Conservation (phyloP, 176 grass and related monocot species). For the Saccharum officinarum region DNA sequence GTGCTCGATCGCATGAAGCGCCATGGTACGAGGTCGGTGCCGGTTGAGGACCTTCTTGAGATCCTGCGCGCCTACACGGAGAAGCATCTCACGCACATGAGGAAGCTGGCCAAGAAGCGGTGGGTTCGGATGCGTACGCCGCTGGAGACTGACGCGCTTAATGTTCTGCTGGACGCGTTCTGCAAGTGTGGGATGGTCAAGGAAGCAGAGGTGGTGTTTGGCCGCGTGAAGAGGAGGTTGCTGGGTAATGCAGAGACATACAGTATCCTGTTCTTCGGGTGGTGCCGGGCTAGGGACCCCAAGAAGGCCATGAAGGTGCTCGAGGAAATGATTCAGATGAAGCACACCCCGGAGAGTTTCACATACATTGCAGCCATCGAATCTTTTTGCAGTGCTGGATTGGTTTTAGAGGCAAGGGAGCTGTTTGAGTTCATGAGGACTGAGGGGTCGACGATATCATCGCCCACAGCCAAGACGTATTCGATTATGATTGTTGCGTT, state of each 20-base stretch:
- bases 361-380: constrained; percentile 87
- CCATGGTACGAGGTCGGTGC: constrained; percentile 44
- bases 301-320: constrained; percentile 86
- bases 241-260: constrained; percentile 64
- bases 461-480: constrained; percentile 81
- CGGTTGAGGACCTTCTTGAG: constrained; percentile 52
- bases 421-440: constrained; percentile 93
- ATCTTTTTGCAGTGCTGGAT: constrained; percentile 74
- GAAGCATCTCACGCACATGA: constrained; percentile 66
- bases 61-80: constrained; percentile 70
- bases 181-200: constrained; percentile 86
- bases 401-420: constrained; percentile 76
- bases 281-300: constrained; percentile 77
- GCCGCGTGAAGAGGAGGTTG: constrained; percentile 62
- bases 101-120: constrained; percentile 82
- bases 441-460: constrained; percentile 69
- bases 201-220: constrained; percentile 69
- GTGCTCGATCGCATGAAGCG: constrained; percentile 94
- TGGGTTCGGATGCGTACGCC: constrained; percentile 62
- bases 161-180: constrained; percentile 76
- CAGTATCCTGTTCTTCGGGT: constrained; percentile 81
- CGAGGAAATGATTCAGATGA: constrained; percentile 79
- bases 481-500: constrained; percentile 77
- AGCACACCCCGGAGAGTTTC: constrained; percentile 76
- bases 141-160: constrained; percentile 73